Base-by-base conservation (phyloP, 2,329 filamentous ascomycete species). In the Pseudogymnoascus sp. region DNA sequence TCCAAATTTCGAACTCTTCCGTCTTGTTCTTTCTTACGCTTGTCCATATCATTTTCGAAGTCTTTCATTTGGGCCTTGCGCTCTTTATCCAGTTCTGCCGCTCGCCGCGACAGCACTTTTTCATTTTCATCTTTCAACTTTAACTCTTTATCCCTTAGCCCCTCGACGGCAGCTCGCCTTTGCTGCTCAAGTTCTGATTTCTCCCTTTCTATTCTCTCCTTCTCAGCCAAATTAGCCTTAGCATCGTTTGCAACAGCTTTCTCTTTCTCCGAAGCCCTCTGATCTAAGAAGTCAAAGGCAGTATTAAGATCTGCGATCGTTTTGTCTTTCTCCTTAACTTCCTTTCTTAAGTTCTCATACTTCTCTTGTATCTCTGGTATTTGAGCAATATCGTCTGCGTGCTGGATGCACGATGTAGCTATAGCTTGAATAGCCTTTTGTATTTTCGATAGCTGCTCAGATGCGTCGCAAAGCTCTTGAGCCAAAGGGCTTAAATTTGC, bases 31-130 rank as follows among this genome's bases (percentile, higher is more conserved):
- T 60, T 39, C 2, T 55, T 61, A 35, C 48, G 59, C 48, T 58
- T 45, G 29, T 60, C 59, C 40, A 64, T 45, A 12, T 64, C 59
- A 40, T 2, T 42, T 59, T 65, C 58, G 12, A 64, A 37, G 9
- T 62, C 58, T 18, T 39, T 61, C 48, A 37, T 60, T 4, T 39
- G 40, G 40, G 37, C 13, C 18, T 39, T 42, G 31, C 55, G 31
- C 15, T 12, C 36, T 33, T 63, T 8, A 27, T 55, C 13, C 1
- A 62, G 61, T 21, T 55, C 40, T 25, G 15, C 7, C 13, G n/a
- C 48, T 40, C 25, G 60, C 27, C 10, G 29, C 15, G 48, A 55
- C 4, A 55, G 1, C 1, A 2, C 5, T 12, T 13, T 33, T 5
- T 9, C 4, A 21, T 9, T 29, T 33, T 55, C 29, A 1, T 0